phyloP scores from a whole-genome alignment of 495 filamentous ascomycete species.

The Neurospora sp. region DNA sequence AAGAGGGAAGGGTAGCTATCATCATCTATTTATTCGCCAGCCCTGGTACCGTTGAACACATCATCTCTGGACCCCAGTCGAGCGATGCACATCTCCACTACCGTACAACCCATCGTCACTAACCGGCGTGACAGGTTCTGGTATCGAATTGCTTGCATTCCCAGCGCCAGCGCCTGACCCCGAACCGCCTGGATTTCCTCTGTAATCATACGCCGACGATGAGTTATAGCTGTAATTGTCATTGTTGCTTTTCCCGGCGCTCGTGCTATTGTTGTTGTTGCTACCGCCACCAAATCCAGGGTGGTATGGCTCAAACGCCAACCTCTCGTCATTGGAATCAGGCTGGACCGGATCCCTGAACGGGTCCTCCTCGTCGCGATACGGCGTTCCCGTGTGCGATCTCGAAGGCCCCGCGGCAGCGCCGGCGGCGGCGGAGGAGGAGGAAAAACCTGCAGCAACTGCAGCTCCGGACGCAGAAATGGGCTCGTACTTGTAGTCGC shows the following conservation, averaged over 20 bases:
- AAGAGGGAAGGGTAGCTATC: background rate
- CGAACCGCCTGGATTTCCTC: constrained; percentile 1
- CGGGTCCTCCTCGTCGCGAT: constrained; percentile 31
- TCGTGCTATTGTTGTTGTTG: background rate
- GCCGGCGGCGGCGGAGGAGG: background rate
- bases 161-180: background rate
- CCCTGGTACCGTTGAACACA: background rate
- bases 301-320: constrained; percentile 41
- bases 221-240: background rate
- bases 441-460: background rate
- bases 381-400: constrained; percentile 25
- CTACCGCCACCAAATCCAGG: constrained; percentile 32
- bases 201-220: background rate
- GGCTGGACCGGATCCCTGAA: constrained; percentile 33
- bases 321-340: constrained; percentile 17
- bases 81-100: background rate
- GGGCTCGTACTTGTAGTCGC: background rate
- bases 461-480: background rate
- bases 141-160: background rate
- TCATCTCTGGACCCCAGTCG: background rate
- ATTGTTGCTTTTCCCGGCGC: background rate
- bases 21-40: background rate
- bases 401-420: constrained; percentile 22
- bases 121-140: constrained; percentile 17
- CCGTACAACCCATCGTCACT: constrained; percentile 13